Evolutionary conservation across 768 basidiomycete species (phyloP), one percentile per base, ranked within the genome.

Genomic region (Clitopilus hobsonii): DNA sequence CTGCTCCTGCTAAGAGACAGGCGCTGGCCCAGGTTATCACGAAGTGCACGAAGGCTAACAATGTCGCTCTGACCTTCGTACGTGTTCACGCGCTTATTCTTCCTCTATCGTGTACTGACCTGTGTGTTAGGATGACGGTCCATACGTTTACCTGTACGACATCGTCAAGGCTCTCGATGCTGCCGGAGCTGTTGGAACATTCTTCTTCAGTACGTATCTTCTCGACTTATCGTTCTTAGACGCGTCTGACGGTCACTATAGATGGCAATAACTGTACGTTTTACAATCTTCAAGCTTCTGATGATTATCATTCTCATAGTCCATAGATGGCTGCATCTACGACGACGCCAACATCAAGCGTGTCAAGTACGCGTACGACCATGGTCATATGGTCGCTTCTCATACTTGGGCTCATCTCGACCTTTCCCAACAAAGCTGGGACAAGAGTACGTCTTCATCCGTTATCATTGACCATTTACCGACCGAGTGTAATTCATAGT

Each of bases 201-300:
- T 78, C 60, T 78, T 77, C 68, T 71, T 74, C 59, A 75, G 74
- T 74, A 60, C n/a, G 73, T 67, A 18, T 36, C n/a, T 23, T 27
- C 29, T n/a, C 53, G 11, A 6, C 14, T 29, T 23, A 14, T 23
- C 28, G 41, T 10, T 32, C n/a, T 38, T 2, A 25, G 22, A 8
- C 11, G 51, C 16, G 30, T 22, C n/a, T 4, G n/a, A n/a, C n/a
- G 23, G 36, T 20, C 3, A 41, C 10, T 10, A 6, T 47, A 74
- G 74, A 74, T 59, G 74, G 74, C 23, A 69, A 76, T 52, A 75
- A 75, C 56, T 75, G 73, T 74, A n/a, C n/a, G n/a, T n/a, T n/a
- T n/a, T n/a, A n/a, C n/a, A n/a, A n/a, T n/a, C n/a, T n/a, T n/a
- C n/a, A n/a, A n/a, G n/a, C n/a, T n/a, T n/a, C n/a, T n/a, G n/a